Percentiles rank a stretch among this genome's conserved stretches.
Conservation (phyloP, 164 flowering plant genomes). For the Aristolochia fimbriata region DNA sequence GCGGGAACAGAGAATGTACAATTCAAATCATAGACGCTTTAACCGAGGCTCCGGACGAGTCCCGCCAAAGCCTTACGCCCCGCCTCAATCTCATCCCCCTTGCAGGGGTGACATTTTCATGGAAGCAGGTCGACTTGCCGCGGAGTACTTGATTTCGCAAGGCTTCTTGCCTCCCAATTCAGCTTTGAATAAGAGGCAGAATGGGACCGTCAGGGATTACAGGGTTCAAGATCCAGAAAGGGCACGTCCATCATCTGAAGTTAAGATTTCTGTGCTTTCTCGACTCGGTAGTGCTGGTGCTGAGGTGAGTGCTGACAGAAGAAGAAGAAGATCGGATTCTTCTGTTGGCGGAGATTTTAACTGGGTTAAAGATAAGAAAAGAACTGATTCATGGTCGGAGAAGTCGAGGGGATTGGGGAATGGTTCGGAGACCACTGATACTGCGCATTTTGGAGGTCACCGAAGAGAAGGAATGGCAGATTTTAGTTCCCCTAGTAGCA, state of each 20-base stretch:
- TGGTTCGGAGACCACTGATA: constrained; percentile 27
- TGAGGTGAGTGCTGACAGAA: constrained; percentile 38
- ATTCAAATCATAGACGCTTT: constrained; percentile 32
- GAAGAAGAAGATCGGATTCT: constrained; percentile 39
- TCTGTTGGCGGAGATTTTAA: constrained; percentile 32
- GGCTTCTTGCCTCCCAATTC: constrained; percentile 55
- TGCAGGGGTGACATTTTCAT: constrained; percentile 43
- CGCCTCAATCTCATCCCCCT: constrained; percentile 8
- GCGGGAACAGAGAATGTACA: constrained; percentile 42
- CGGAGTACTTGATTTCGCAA: constrained; percentile 76
- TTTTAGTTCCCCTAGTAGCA: constrained; percentile 16
- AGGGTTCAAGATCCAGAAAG: constrained; percentile 32
- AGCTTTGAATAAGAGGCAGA: constrained; percentile 42
- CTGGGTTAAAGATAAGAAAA: constrained; percentile 41
- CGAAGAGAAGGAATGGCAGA: constrained; percentile 26
- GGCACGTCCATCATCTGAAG: constrained; percentile 25
- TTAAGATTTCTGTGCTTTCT: constrained; percentile 40
- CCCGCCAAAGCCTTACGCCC: constrained; percentile 21
- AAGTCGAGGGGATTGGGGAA: constrained; percentile 28
- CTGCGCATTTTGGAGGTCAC: constrained; percentile 17
- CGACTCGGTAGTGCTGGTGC: constrained; percentile 35
- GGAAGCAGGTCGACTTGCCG: constrained; percentile 92
- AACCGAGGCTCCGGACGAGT: constrained; percentile 45
- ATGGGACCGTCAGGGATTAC: constrained; percentile 36
- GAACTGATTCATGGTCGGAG: constrained; percentile 37